A percentile compares a stretch with the other conserved stretches of the same genome.
Conservation (phyloP, 1,284 basidiomycete species). For the Hortiboletus rubellus region DNA sequence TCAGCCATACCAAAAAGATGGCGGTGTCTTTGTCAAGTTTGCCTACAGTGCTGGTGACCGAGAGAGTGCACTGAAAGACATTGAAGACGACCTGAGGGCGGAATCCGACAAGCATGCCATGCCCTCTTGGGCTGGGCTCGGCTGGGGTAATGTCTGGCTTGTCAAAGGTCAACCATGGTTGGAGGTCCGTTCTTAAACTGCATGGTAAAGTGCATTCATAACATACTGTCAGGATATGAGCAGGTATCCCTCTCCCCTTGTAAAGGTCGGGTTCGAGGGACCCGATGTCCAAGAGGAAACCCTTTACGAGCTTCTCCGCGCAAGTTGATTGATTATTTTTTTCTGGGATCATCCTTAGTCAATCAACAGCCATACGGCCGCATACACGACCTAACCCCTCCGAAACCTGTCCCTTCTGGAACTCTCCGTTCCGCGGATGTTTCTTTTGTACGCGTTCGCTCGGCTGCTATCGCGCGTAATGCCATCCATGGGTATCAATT, state of each 20-base stretch:
- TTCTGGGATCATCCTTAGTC: slow-evolving; percentile 16
- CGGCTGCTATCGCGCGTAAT: slow-evolving; percentile 84
- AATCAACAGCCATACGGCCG: slow-evolving; percentile 75
- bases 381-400: slow-evolving; percentile 67
- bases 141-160: slow-evolving; percentile 66
- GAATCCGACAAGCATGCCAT: slow-evolving; percentile 49
- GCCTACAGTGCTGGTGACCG: slow-evolving; percentile 51
- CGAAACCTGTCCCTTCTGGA: slow-evolving; percentile 67
- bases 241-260: slow-evolving; percentile 69
- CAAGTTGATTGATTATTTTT: slow-evolving; percentile 36
- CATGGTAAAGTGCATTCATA: neutral
- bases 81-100: slow-evolving; percentile 50
- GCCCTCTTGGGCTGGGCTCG: slow-evolving; percentile 62
- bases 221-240: slow-evolving; percentile 73
- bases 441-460: slow-evolving; percentile 60
- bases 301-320: slow-evolving; percentile 69
- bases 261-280: slow-evolving; percentile 85
- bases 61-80: slow-evolving; percentile 45
- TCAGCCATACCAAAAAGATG: slow-evolving; percentile 72
- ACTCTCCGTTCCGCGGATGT: slow-evolving; percentile 65
- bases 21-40: slow-evolving; percentile 86
- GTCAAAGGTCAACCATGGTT: slow-evolving; percentile 84
- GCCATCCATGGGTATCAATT: slow-evolving; percentile 74
- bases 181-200: slow-evolving; percentile 54
- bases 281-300: slow-evolving; percentile 80